A percentile compares a stretch with the other conserved stretches of the same genome.
Conservation (phyloP, 352 stramenopile species). For the Phytopythium vexans region DNA sequence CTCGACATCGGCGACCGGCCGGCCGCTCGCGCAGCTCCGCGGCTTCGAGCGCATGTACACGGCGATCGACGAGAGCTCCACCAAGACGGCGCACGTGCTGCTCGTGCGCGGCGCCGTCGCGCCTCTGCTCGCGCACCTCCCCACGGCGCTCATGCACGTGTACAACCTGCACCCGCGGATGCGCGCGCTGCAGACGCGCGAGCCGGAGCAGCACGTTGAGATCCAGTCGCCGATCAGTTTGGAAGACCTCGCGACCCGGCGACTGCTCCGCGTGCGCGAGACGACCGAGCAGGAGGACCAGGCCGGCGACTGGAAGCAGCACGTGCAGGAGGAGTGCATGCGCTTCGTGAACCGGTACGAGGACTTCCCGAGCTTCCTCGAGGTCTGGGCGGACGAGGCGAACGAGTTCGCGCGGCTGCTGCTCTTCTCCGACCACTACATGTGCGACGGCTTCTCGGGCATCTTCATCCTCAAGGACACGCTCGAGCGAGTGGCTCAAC, state of each 20-base stretch:
- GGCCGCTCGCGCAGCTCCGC: slow-evolving; percentile 16
- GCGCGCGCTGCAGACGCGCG: slow-evolving; percentile 18
- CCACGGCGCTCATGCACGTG: slow-evolving; percentile 18
- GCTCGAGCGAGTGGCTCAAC: slow-evolving; percentile 7
- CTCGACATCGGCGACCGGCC: slow-evolving; percentile 9
- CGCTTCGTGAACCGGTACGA: slow-evolving; percentile 16
- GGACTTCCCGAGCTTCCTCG: slow-evolving; percentile 21
- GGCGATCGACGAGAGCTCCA: slow-evolving; percentile 17
- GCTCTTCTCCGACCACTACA: slow-evolving; percentile 50
- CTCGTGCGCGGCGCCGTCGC: slow-evolving; percentile 10
- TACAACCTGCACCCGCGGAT: slow-evolving; percentile 42
- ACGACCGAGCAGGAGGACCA: slow-evolving; percentile 16
- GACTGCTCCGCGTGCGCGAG: slow-evolving; percentile 20
- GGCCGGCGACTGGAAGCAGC: slow-evolving; percentile 9
- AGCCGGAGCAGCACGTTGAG: slow-evolving; percentile 20
- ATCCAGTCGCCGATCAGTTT: slow-evolving; percentile 23
- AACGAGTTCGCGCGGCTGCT: slow-evolving; percentile 26
- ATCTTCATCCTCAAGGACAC: slow-evolving; percentile 35
- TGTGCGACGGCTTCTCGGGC: slow-evolving; percentile 35
- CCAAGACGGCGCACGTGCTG: slow-evolving; percentile 26
- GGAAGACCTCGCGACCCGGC: slow-evolving; percentile 14
- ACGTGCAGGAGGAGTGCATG: slow-evolving; percentile 18
- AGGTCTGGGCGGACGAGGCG: slow-evolving; percentile 14
- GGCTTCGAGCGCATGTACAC: slow-evolving; percentile 26
- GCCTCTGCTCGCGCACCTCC: slow-evolving; percentile 11